Percentiles rank a stretch among this genome's conserved stretches.
These are phyloP conservation scores for Phytophthora boehmeriae DNA, from an alignment of 352 stramenopile genomes.

Conservation along the genomic window DNA sequence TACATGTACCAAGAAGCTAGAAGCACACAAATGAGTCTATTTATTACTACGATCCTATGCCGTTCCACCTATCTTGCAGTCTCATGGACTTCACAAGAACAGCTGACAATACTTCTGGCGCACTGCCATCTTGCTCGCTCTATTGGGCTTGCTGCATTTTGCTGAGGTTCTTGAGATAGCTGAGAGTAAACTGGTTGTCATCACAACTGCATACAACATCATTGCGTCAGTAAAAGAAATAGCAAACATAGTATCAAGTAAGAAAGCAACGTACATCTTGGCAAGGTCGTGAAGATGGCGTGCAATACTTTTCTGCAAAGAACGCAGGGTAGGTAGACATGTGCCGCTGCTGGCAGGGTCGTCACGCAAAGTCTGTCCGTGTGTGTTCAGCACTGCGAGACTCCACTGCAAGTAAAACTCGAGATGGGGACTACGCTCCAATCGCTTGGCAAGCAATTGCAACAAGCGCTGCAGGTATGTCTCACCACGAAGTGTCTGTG, in stretches of 20 bases:
- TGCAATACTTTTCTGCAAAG: constrained; percentile 87
- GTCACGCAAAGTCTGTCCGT: constrained; percentile 88
- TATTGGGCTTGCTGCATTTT: constrained; percentile 49
- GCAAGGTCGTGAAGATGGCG: constrained; percentile 85
- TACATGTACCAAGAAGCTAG: constrained; percentile 9
- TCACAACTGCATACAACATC: constrained; percentile 61
- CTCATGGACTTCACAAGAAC: constrained; percentile 4
- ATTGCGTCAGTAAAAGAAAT: constrained; percentile 17
- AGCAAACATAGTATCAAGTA: constrained; percentile 3
- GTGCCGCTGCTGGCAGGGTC: constrained; percentile 61
- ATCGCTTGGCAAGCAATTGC: constrained; percentile 92
- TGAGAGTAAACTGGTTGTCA: constrained; percentile 91
- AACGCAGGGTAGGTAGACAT: constrained; percentile 84
- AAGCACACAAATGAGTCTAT: constrained; percentile 52
- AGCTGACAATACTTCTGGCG: constrained; percentile 26
- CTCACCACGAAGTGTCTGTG: constrained; percentile 85
- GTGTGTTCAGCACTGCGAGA: constrained; percentile 93
- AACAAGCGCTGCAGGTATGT: constrained; percentile 94
- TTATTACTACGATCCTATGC: constrained; percentile 46
- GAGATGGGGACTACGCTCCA: constrained; percentile 94
- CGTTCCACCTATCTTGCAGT: neutral
- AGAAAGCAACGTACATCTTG: constrained; percentile 73
- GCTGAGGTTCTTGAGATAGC: constrained; percentile 80
- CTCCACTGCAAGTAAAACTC: constrained; percentile 98
- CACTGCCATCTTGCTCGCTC: constrained; percentile 29